Evolutionary conservation across 495 filamentous ascomycete genomes (phyloP), one percentile per base, ranked within the genome.

Genomic region (Cladorrhinum samala): DNA sequence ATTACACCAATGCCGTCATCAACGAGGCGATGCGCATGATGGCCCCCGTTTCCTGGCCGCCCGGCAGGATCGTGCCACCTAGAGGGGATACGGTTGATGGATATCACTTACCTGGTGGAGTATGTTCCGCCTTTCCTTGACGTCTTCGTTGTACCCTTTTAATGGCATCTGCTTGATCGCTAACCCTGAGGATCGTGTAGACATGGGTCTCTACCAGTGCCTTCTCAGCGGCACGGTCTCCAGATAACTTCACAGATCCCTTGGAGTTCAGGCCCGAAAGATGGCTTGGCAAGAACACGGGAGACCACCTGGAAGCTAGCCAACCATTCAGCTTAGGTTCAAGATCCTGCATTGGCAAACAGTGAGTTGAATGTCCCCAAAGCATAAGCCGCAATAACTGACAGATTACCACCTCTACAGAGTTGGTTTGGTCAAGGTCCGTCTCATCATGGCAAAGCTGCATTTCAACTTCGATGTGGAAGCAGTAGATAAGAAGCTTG

Each of bases 1-100:
- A 60, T 0, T 75, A 73, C 51, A 62, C 75, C 0, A 64, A 63
- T 20, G 74, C 68, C 2, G 68, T 75, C 1, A 68, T 78, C 9
- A 63, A 74, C 11, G 75, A 77, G 50, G 68, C 62, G 0, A 54
- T 78, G n/a, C 67, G 74, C 0, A 49, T 77, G 2, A 62, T 61
- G 33, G 56, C 67, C 1, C 55, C 56, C 2, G 67, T 57, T 2
- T 40, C 63, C 1, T 61, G 64, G 33, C 64, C 63, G 0, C 56
- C 65, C 1, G 64, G 61, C 1, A 52, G 70, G 16, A 49, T 57
- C 8, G 67, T 64, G 2, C 66, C 66, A 2, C 40, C 43, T 1
- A 53, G 53, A 3, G 67, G 70, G 0, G 47, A 52, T 9, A 58
- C 49, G 1, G 58, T 72, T 3, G 66, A 70, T 39, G 66, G 61